Conservation (phyloP, 331 rosid genomes). For the Saraca asoca region DNA sequence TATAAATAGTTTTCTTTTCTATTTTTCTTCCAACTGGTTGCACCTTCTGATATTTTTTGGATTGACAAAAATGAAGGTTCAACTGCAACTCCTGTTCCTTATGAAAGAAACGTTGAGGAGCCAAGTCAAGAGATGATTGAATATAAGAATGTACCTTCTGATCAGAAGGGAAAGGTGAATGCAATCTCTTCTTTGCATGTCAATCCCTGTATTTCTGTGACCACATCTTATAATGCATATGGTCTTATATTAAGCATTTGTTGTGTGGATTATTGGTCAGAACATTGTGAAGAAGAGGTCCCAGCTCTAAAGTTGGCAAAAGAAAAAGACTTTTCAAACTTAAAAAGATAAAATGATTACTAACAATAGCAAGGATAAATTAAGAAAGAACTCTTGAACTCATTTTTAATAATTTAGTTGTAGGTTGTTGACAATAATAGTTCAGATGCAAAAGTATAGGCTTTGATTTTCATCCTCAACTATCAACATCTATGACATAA, state of each 20-base stretch:
- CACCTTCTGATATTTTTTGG: constrained; percentile 71
- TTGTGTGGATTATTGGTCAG: constrained; percentile 7
- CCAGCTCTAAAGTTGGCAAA: not conserved
- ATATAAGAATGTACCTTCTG: constrained; percentile 43
- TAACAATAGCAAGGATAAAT: constrained; percentile 19
- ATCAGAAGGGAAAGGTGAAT: constrained; percentile 57
- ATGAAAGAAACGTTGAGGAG: constrained; percentile 59
- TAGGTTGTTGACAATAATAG: not conserved
- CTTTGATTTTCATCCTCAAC: constrained; percentile 9
- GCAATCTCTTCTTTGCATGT: not conserved
- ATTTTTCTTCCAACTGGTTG: constrained; percentile 50
- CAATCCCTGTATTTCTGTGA: not conserved
- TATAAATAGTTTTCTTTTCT: constrained; percentile 10
- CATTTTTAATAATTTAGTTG: constrained; percentile 8
- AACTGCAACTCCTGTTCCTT: constrained; percentile 43
- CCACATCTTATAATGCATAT: constrained; percentile 11
- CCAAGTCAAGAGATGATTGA: constrained; percentile 52
- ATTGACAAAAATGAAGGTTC: constrained; percentile 70
- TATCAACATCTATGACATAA: constrained; percentile 1
- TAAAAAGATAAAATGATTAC: not conserved
- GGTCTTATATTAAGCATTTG: constrained; percentile 7
- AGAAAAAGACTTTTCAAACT: not conserved
- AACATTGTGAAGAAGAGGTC: constrained; percentile 5
- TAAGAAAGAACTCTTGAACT: constrained; percentile 14
- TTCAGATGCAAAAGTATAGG: constrained; percentile 2